A percentile compares a stretch with the other conserved stretches of the same genome.
These are phyloP conservation scores for Aspergillus udagawae DNA, from an alignment of 2,329 filamentous ascomycete species.

Conservation along the genomic window DNA sequence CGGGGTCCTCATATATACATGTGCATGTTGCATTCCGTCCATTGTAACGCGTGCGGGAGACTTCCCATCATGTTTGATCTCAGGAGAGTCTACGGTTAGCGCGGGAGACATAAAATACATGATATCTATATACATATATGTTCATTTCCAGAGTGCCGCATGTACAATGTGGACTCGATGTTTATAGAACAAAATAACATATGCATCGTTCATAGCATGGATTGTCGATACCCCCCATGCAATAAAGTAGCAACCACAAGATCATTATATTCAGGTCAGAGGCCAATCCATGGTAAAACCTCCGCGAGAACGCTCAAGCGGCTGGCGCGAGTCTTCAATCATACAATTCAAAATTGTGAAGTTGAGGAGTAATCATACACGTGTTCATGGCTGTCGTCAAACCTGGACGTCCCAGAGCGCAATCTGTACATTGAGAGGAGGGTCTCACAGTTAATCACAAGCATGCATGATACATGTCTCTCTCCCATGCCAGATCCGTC, in stretches of 20 bases:
- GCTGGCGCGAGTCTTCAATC: background rate
- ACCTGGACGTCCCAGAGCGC: background rate
- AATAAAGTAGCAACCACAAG: background rate
- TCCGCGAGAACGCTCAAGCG: background rate
- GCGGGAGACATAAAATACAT: background rate
- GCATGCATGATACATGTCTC: constrained; percentile 45
- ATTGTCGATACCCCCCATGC: background rate
- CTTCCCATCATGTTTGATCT: too few species aligned
- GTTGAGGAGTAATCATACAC: background rate
- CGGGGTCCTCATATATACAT: background rate
- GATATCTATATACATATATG: background rate
- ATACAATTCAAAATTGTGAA: background rate
- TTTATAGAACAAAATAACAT: background rate
- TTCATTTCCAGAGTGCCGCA: background rate
- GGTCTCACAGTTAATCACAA: constrained; percentile 17
- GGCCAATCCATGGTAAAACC: background rate
- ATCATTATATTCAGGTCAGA: background rate
- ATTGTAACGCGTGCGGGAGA: background rate
- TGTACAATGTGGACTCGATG: background rate
- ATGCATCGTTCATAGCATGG: background rate
- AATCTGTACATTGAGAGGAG: background rate
- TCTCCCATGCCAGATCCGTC: constrained; percentile 44
- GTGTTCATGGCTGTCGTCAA: constrained; percentile 2
- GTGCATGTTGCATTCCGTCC: background rate
- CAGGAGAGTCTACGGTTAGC: too few species aligned